phyloP scores from a whole-genome alignment of 306 rosid species.

The Cercis canadensis region DNA sequence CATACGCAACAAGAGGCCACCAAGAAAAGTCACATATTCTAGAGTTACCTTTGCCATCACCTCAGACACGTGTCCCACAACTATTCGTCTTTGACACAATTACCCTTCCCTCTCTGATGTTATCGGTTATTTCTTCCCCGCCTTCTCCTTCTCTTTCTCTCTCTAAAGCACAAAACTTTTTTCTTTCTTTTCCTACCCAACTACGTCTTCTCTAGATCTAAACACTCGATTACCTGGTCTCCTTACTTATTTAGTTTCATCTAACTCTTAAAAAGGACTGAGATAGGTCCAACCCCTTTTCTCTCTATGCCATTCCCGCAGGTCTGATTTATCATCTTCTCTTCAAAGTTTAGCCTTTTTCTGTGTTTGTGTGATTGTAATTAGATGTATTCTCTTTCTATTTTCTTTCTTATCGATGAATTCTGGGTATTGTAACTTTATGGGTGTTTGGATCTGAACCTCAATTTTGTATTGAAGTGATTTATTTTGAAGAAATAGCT shows the following conservation, averaged over 20 bases:
- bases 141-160: not conserved
- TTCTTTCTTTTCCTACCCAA: constrained; percentile 31
- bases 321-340: constrained; percentile 25
- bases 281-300: not conserved
- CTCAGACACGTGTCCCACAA: constrained; percentile 32
- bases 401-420: not conserved
- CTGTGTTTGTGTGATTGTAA: not conserved
- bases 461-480: constrained; percentile 10
- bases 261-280: not conserved
- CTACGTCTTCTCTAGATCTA: constrained; percentile 45
- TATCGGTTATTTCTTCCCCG: constrained; percentile 33
- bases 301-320: constrained; percentile 58
- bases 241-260: constrained; percentile 5
- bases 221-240: constrained; percentile 16
- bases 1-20: not conserved
- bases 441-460: constrained; percentile 38
- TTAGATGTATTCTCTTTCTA: not conserved
- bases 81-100: constrained; percentile 23
- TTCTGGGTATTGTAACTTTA: not conserved
- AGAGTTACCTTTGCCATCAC: constrained; percentile 13
- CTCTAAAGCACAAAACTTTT: constrained; percentile 28
- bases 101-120: constrained; percentile 28
- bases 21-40: constrained; percentile 35
- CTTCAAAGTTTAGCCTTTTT: not conserved
- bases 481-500: constrained; percentile 5